These are phyloP conservation scores for Leccinum boreale DNA, from an alignment of 768 basidiomycete genomes.

Conservation along the genomic window DNA sequence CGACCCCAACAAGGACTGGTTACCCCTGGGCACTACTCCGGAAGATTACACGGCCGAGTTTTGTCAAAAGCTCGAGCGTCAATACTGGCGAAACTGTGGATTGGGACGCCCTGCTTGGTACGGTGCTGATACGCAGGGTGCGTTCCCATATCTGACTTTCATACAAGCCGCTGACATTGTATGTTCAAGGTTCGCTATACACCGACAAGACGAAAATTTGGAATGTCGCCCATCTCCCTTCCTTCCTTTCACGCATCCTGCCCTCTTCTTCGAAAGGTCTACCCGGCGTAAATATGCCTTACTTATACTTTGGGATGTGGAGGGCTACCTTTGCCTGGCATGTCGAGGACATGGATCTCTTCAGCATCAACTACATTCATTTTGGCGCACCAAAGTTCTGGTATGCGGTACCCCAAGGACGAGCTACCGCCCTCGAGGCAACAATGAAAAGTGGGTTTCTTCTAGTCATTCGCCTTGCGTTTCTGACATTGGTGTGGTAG, in stretches of 20 bases:
- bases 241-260: conserved; percentile 77
- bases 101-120: conserved; percentile 94
- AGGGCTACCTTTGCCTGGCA: conserved; percentile 98
- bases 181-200: conserved; percentile 54
- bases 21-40: conserved; percentile 68
- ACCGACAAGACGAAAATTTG: conserved; percentile 77
- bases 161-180: background rate
- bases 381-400: conserved; percentile 97
- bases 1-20: conserved; percentile 71
- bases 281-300: conserved; percentile 96
- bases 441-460: conserved; percentile 75
- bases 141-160: conserved; percentile 22
- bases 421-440: conserved; percentile 78
- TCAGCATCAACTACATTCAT: conserved; percentile 98
- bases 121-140: conserved; percentile 92
- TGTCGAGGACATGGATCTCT: conserved; percentile 99
- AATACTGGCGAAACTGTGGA: conserved; percentile 90
- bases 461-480: background rate
- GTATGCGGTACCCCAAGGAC: conserved; percentile 92
- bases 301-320: conserved; percentile 99
- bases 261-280: conserved; percentile 66
- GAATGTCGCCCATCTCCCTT: conserved; percentile 94
- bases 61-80: conserved; percentile 81
- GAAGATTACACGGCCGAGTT: conserved; percentile 86
- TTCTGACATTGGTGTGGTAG: conserved; percentile 36